Conservation (phyloP, 164 flowering plant species). For the Nymphaea thermarum region DNA sequence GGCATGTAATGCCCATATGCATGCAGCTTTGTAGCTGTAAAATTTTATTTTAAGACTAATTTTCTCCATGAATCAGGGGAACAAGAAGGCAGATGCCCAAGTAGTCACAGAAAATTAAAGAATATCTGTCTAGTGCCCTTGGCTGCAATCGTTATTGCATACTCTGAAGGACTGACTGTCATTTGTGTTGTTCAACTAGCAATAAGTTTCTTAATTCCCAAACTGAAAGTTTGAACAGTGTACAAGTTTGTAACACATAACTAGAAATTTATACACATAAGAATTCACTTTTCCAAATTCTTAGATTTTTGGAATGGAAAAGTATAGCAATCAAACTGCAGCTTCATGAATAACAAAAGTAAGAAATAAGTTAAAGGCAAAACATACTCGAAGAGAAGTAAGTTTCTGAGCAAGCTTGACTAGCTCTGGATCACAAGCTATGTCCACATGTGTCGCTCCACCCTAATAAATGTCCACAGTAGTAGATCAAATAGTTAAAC, state of each 20-base stretch:
- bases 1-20: too few relatives aligned
- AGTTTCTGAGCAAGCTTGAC: conserved; percentile 57
- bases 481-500: neutral
- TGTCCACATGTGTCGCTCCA: conserved; percentile 89
- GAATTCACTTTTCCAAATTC: too few relatives aligned
- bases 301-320: too few relatives aligned
- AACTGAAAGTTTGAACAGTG: neutral
- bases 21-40: too few relatives aligned
- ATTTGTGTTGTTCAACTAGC: neutral
- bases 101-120: too few relatives aligned
- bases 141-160: neutral
- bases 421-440: conserved; percentile 79
- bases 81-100: too few relatives aligned
- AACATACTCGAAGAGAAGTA: conserved; percentile 66
- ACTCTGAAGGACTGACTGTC: neutral
- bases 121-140: neutral
- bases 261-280: too few relatives aligned
- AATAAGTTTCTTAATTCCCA: neutral
- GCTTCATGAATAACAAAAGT: neutral
- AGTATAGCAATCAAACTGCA: too few relatives aligned
- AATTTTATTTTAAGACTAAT: too few relatives aligned
- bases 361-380: neutral
- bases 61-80: too few relatives aligned
- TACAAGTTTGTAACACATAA: too few relatives aligned
- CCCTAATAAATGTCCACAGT: conserved; percentile 36